Evolutionary conservation across 192 early-diverging fungal genomes (phyloP), one percentile per base, ranked within the genome.

Genomic region (Coemansia sp.): DNA sequence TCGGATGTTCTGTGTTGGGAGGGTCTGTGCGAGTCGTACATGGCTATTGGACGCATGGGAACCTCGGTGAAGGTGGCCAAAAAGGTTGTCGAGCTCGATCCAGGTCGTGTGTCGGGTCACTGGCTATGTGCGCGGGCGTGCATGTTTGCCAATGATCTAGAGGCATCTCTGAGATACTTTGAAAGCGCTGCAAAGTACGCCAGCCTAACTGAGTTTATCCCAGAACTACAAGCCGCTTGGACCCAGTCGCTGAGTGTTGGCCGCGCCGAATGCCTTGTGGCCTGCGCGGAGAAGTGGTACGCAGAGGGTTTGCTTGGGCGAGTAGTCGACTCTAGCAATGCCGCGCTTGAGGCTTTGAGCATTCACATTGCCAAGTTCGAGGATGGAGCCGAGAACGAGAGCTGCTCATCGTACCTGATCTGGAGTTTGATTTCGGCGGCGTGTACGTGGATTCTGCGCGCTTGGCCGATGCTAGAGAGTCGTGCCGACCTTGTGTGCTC

Each of bases 21-120:
- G 80, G 91, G 91, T 14, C 80, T 94, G 39, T 90, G 89, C 44
- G 91, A 94, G 63, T 87, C 90, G 6, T 94, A 94, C 59, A 75
- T 85, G 39, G 85, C 82, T 7, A 88, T 88, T 50, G 92, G 92
- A 3, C 85, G 89, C 19, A 55, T 73, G 23, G 63, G 72, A 30
- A 73, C 82, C 0, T 64, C 77, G 3, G 68, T 68, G 0, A 77
- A 74, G n/a, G 95, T 95, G 0, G 91, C 93, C 64, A 80, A 69
- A 6, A 85, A 92, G 32, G 88, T 88, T 21, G 78, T 86, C 3
- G 90, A 93, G 28, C 80, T 96, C 7, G 86, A 89, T 19, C 86
- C 89, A 5, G 58, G 53, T 0, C 82, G 67, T 13, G 63, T 74
- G 14, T 66, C 74, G 23, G 78, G 70, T 0, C 69, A 77, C 84